Conservation (phyloP, 768 basidiomycete genomes). For the Russula sp. region DNA sequence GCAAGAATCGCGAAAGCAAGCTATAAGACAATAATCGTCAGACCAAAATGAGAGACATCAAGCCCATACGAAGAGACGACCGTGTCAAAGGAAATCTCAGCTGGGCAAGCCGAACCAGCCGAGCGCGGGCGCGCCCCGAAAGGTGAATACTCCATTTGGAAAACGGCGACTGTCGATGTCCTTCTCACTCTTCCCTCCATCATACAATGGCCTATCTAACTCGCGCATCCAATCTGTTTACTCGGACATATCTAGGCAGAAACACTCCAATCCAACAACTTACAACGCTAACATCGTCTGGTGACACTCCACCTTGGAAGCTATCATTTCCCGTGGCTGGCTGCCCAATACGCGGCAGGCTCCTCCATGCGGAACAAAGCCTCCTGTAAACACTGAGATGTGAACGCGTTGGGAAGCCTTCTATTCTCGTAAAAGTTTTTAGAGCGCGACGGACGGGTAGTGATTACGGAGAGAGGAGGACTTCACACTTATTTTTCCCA, state of each 20-base stretch:
- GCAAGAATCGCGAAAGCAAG: neutral
- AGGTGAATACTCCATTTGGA: neutral
- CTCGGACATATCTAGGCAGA: constrained; percentile 83
- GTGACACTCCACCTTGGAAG: constrained; percentile 75
- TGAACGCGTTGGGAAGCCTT: constrained; percentile 71
- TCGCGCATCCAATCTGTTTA: constrained; percentile 75
- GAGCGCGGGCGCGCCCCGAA: too few species aligned
- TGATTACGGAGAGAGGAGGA: constrained; percentile 59
- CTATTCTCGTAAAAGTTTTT: constrained; percentile 76
- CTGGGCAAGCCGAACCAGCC: too few species aligned
- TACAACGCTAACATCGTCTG: constrained; percentile 80
- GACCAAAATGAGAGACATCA: neutral
- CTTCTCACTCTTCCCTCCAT: constrained; percentile 36
- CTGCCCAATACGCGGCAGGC: constrained; percentile 47
- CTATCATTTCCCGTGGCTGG: constrained; percentile 54
- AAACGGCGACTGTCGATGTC: neutral
- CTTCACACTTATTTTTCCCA: constrained; percentile 34
- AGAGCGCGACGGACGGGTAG: constrained; percentile 63
- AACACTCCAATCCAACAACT: constrained; percentile 77
- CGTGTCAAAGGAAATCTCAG: neutral
- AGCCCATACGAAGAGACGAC: neutral
- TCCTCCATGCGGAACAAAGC: constrained; percentile 53
- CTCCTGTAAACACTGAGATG: constrained; percentile 60
- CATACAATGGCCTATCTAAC: constrained; percentile 48
- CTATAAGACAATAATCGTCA: neutral